Conservation (phyloP, 345 rosid species). For the Sapria himalayana region DNA sequence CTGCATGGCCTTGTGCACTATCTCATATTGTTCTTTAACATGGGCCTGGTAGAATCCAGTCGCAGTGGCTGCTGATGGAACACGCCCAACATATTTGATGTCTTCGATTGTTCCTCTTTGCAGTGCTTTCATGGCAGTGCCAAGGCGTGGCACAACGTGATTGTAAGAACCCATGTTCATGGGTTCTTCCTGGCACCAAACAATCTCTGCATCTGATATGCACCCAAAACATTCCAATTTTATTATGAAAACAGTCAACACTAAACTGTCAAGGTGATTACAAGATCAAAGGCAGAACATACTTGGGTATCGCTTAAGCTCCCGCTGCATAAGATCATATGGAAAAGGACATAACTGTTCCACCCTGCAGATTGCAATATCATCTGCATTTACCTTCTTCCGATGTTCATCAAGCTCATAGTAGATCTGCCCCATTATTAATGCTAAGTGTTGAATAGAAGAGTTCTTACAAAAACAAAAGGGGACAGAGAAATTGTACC, state of each 20-base stretch:
- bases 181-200: slow-evolving; percentile 83
- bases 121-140: slow-evolving; percentile 33
- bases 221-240: neutral
- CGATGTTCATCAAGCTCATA: slow-evolving; percentile 62
- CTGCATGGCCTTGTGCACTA: slow-evolving; percentile 39
- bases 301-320: slow-evolving; percentile 66
- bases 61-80: slow-evolving; percentile 63
- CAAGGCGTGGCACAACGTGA: slow-evolving; percentile 39
- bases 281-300: slow-evolving; percentile 3
- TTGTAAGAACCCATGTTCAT: slow-evolving; percentile 69
- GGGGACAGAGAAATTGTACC: slow-evolving; percentile 14
- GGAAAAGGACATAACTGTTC: slow-evolving; percentile 77
- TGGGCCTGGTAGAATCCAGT: slow-evolving; percentile 45
- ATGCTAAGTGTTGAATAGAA: no score
- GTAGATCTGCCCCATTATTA: no score
- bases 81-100: slow-evolving; percentile 45
- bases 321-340: slow-evolving; percentile 58
- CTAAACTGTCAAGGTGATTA: neutral
- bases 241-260: no score
- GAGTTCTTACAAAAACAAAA: neutral
- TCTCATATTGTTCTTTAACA: slow-evolving; percentile 39
- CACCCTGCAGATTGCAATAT: slow-evolving; percentile 64
- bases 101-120: slow-evolving; percentile 35
- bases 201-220: slow-evolving; percentile 34
- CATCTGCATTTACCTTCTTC: slow-evolving; percentile 21